These are phyloP conservation scores for Parafenestella ontariensis DNA, from an alignment of 2,329 filamentous ascomycete species.

Conservation along the genomic window DNA sequence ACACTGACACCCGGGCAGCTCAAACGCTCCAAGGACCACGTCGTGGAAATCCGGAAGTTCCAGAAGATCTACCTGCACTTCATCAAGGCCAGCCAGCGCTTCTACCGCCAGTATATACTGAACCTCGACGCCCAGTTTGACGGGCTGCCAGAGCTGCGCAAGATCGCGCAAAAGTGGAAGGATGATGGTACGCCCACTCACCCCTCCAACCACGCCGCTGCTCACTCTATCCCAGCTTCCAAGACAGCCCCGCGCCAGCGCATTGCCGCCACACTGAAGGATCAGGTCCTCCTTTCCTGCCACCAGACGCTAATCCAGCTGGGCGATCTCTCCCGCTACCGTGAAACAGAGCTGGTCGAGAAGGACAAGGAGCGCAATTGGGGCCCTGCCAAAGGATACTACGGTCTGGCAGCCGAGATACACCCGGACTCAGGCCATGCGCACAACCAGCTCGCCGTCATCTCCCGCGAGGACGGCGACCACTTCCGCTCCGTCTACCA, in stretches of 20 bases:
- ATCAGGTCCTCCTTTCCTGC: slow-evolving; percentile 74
- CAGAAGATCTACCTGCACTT: slow-evolving; percentile 84
- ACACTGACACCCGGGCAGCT: slow-evolving; percentile 45
- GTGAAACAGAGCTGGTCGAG: slow-evolving; percentile 71
- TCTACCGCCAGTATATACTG: slow-evolving; percentile 87
- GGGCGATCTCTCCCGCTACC: slow-evolving; percentile 89
- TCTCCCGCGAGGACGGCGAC: slow-evolving; percentile 78
- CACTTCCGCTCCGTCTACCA: slow-evolving; percentile 88
- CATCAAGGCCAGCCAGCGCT: slow-evolving; percentile 84
- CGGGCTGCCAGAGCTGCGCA: slow-evolving; percentile 64
- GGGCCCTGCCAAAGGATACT: slow-evolving; percentile 82
- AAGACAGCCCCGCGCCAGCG: slow-evolving; percentile 35
- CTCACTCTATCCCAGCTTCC: slow-evolving; percentile 50
- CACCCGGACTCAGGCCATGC: slow-evolving; percentile 80
- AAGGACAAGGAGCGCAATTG: slow-evolving; percentile 77
- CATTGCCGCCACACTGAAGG: slow-evolving; percentile 59
- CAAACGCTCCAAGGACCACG: slow-evolving; percentile 59
- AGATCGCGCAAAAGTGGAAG: slow-evolving; percentile 58
- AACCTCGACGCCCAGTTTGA: slow-evolving; percentile 69
- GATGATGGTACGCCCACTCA: slow-evolving; percentile 37
- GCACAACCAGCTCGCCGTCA: slow-evolving; percentile 89
- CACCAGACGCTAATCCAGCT: slow-evolving; percentile 85
- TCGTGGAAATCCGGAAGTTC: slow-evolving; percentile 74
- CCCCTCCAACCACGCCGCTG: slow-evolving; percentile 8
- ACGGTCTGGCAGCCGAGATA: slow-evolving; percentile 79